Evolutionary conservation across 2,329 filamentous ascomycete species (phyloP), one percentile per base, ranked within the genome.

Genomic region (Sporothrix inflata): DNA sequence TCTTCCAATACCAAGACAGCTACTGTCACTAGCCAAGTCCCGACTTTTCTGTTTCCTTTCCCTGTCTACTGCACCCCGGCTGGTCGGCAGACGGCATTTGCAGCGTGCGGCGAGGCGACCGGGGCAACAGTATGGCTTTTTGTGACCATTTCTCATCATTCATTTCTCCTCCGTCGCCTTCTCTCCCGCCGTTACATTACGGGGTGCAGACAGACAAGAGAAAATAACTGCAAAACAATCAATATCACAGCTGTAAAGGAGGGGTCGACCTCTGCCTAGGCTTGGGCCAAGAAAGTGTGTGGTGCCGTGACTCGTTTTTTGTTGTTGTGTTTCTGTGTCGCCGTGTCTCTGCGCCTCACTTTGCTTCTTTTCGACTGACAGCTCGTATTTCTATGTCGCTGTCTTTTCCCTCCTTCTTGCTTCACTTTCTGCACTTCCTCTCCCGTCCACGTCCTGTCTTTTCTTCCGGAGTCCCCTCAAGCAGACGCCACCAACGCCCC

Each of bases 181-280:
- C 34, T 63, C 34, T 24, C 61, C 61, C 61, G 61, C 24, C 24
- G 61, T 65, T 65, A 30, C 61, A 65, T 65, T 47, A 11, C 11
- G 40, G 61, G 61, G 61, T 65, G 40, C 40, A 65, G 57, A 9
- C 57, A 40, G n/a, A 19, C 34, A 3, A 45, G 6, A 30, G 40
- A 12, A 12, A 47, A 9, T 30, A 14, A 65, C 40, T 30, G 5
- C 21, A 65, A 38, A 40, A 34, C 11, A 19, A 65, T 61, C 19
- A 61, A 21, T n/a, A 61, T 61, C 53, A 57, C 24, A 57, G 53
- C 27, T 30, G 27, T 30, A 34, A 34, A 34, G 19, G 53, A 57
- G 34, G 34, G 34, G 30, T 21, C 19, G 11, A 4, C 14, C 19
- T 9, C 30, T 40, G 57, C 30, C 30, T 30, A 61, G 19, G 19